Percentiles rank a stretch among this genome's conserved stretches.
phyloP scores from a whole-genome alignment of 495 filamentous ascomycete species.

The Hyaloscypha variabilis region DNA sequence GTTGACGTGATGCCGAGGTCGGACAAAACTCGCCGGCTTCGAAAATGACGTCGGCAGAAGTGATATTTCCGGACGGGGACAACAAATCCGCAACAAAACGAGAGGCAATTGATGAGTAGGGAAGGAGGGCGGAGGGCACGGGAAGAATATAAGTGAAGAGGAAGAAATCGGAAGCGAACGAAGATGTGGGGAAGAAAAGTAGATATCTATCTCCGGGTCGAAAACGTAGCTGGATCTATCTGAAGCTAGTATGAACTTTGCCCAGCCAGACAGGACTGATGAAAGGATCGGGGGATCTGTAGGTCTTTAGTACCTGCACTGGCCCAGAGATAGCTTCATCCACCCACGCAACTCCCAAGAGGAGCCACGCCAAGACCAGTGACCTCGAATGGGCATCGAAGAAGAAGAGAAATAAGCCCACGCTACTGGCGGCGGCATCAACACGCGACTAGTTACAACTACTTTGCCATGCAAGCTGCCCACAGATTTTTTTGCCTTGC shows the following conservation, averaged over 20 bases:
- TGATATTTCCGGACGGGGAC: background rate
- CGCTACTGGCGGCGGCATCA: constrained; percentile 9
- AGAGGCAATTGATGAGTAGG: constrained; percentile 1
- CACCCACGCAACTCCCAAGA: constrained; percentile 7
- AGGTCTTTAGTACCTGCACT: constrained; percentile 18
- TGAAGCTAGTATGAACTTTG: background rate
- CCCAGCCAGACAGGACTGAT: background rate
- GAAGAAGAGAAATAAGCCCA: constrained; percentile 7
- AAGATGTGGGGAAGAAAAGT: background rate
- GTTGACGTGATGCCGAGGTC: constrained; percentile 6
- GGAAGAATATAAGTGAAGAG: constrained; percentile 3
- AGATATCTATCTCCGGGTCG: background rate
- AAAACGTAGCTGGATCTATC: background rate
- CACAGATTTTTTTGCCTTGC: constrained; percentile 5
- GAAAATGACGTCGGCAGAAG: background rate
- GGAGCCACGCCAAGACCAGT: background rate
- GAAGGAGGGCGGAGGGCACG: background rate
- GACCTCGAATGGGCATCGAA: constrained; percentile 1
- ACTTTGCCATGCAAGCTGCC: constrained; percentile 1
- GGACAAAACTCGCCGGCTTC: background rate
- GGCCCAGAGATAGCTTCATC: constrained; percentile 1
- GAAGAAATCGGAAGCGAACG: background rate
- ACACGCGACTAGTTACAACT: constrained; percentile 12
- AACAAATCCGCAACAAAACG: background rate
- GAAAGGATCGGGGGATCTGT: constrained; percentile 17